Evolutionary conservation across 108 stramenopile species (phyloP), one percentile per base, ranked within the genome.

Genomic region (Conticribra guillardii): DNA sequence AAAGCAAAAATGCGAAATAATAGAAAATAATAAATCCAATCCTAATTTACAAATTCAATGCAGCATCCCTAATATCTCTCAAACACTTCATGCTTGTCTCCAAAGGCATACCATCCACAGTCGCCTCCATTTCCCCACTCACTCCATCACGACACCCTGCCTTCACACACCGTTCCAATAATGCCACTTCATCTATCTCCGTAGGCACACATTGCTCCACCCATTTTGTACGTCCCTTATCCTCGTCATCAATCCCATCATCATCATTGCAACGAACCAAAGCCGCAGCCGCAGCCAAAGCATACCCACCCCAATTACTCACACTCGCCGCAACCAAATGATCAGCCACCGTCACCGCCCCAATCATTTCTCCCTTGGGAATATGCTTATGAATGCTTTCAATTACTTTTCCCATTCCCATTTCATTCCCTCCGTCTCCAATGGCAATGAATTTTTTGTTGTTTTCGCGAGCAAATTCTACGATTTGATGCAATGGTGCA

Each of bases 261-360:
- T 64, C 37, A 16, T 64, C 30, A 18, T 64, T 31, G 18, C 26
- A 50, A 17, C 49, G 41, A 55, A 81, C 64, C 16, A 85, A 28
- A 3, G 87, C 90, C 19, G 74, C 75, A 3, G 81, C 91, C 0
- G 85, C 91, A 9, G 82, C 69, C 26, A 95, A 64, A 17, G 91
- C 94, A 68, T 92, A 92, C 18, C 87, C 91, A 47, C 94, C 94
- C 94, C 94, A 95, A 69, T 95, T 95, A 34, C 86, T 87, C 11
- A 95, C 94, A 54, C 86, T 85, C 5, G 89, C 83, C 21, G 89
- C 89, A 32, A 95, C 76, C 34, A 95, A 80, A 64, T 82, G 60
- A 71, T 90, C 88, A 9, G 87, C 83, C 5, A 82, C 24, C 17
- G 82, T 73, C 29, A 86, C 82, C 56, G 87, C 82, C 4, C 87